These are phyloP conservation scores for Hypoxylon sp. DNA, from an alignment of 2,329 filamentous ascomycete species.

Conservation along the genomic window DNA sequence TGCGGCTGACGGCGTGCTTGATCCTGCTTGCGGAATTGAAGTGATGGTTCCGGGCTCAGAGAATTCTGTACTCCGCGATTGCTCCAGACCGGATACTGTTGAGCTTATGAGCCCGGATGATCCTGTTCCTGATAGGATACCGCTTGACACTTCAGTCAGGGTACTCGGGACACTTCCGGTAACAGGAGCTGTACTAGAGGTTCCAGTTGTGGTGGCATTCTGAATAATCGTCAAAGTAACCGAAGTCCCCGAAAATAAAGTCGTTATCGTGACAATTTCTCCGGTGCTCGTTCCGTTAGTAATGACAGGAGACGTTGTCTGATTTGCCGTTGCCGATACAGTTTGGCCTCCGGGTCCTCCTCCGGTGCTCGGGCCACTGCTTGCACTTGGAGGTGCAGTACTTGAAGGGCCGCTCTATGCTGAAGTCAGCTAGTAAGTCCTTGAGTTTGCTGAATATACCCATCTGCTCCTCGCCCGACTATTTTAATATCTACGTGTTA, in stretches of 20 bases:
- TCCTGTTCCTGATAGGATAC: conserved; percentile 20
- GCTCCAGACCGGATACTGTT: conserved; percentile 13
- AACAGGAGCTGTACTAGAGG: conserved; percentile 46
- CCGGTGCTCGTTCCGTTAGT: conserved; percentile 30
- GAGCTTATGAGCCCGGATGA: conserved; percentile 7
- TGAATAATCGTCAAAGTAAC: conserved; percentile 45
- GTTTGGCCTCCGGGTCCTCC: conserved; percentile 23
- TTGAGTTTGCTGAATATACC: neutral
- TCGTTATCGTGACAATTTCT: conserved; percentile 38
- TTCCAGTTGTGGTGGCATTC: conserved; percentile 44
- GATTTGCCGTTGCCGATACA: conserved; percentile 14
- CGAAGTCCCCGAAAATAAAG: conserved; percentile 38
- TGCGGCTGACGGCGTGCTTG: conserved; percentile 19
- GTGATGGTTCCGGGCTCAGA: conserved; percentile 24
- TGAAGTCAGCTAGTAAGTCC: conserved; percentile 7
- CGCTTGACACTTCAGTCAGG: conserved; percentile 17
- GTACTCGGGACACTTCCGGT: conserved; percentile 42
- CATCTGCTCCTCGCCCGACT: neutral
- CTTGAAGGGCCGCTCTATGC: conserved; percentile 20
- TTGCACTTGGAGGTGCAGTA: neutral
- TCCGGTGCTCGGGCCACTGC: conserved; percentile 8
- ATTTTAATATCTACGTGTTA: neutral
- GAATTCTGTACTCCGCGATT: conserved; percentile 26
- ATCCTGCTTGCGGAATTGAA: conserved; percentile 18
- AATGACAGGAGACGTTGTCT: conserved; percentile 15